phyloP scores from a whole-genome alignment of 2,329 filamentous ascomycete species.

The Ophiostoma perfectum region DNA sequence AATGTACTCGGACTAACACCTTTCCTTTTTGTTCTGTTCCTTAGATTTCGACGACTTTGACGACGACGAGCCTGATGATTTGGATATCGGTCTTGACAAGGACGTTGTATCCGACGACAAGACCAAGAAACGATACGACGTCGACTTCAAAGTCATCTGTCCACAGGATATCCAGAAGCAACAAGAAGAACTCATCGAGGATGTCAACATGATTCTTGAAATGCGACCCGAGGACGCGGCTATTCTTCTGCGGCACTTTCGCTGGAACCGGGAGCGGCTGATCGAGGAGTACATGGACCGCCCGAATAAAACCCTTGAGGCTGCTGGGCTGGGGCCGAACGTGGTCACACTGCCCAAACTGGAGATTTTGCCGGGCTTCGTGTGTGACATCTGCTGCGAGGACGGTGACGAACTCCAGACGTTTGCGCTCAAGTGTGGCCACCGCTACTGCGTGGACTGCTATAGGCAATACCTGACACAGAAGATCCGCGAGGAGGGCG shows the following conservation, averaged over 20 bases:
- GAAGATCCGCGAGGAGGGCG: constrained; percentile 93
- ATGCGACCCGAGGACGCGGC: constrained; percentile 84
- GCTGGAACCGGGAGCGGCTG: constrained; percentile 94
- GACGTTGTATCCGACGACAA: constrained; percentile 63
- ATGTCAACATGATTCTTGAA: constrained; percentile 87
- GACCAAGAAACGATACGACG: constrained; percentile 70
- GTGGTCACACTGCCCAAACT: constrained; percentile 60
- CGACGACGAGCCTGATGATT: constrained; percentile 48
- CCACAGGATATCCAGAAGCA: constrained; percentile 77
- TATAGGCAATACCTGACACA: constrained; percentile 86
- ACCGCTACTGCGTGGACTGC: constrained; percentile 88
- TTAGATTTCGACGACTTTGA: constrained; percentile 49
- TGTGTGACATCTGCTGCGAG: constrained; percentile 94
- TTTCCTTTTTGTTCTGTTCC: not conserved
- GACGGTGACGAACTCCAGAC: constrained; percentile 71
- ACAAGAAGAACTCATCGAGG: constrained; percentile 78
- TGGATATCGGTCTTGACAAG: constrained; percentile 48
- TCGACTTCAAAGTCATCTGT: constrained; percentile 75
- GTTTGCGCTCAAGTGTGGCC: constrained; percentile 91
- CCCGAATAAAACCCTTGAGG: constrained; percentile 71
- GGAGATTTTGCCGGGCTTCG: constrained; percentile 67
- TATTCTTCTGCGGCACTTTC: constrained; percentile 79
- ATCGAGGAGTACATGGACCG: constrained; percentile 96
- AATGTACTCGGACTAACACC: not conserved
- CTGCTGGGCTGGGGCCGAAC: constrained; percentile 70